These are phyloP conservation scores for Brassica juncea DNA, from an alignment of 345 rosid species.

Conservation along the genomic window DNA sequence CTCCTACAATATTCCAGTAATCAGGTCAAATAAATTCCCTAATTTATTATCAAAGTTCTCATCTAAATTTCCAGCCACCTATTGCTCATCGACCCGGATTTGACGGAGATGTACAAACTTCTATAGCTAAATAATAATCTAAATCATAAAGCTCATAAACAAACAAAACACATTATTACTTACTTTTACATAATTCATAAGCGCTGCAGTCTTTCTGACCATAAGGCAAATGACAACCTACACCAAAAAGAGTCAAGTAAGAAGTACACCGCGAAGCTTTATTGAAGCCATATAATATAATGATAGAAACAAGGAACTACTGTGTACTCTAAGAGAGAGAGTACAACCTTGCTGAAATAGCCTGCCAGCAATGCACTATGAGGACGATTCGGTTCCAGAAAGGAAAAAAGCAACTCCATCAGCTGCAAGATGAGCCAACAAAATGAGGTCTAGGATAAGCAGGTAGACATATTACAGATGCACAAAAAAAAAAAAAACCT, in stretches of 20 bases:
- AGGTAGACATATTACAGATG: neutral
- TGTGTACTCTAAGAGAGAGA: slow-evolving; percentile 2
- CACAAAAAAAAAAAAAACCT: slow-evolving; percentile 49
- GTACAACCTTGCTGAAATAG: slow-evolving; percentile 88
- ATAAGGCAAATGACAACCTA: slow-evolving; percentile 96
- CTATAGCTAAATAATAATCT: neutral
- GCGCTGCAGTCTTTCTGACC: slow-evolving; percentile 88
- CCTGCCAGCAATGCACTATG: slow-evolving; percentile 94
- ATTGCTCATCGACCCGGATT: neutral
- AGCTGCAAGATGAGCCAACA: slow-evolving; percentile 56
- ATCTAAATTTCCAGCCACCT: neutral
- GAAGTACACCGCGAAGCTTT: slow-evolving; percentile 5
- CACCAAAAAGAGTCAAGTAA: slow-evolving; percentile 32
- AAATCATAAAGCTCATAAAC: neutral
- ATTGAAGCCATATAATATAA: neutral
- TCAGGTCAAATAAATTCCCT: neutral
- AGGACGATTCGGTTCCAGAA: slow-evolving; percentile 80
- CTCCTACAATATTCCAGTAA: neutral
- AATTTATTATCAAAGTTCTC: neutral
- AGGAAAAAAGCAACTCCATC: slow-evolving; percentile 90
- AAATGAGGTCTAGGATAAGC: slow-evolving; percentile 7
- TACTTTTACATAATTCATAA: slow-evolving; percentile 91
- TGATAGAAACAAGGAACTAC: neutral
- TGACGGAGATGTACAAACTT: neutral
- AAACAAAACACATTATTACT: slow-evolving; percentile 28